Conservation (phyloP, 768 basidiomycete species). For the Aureoboletus auriporus region DNA sequence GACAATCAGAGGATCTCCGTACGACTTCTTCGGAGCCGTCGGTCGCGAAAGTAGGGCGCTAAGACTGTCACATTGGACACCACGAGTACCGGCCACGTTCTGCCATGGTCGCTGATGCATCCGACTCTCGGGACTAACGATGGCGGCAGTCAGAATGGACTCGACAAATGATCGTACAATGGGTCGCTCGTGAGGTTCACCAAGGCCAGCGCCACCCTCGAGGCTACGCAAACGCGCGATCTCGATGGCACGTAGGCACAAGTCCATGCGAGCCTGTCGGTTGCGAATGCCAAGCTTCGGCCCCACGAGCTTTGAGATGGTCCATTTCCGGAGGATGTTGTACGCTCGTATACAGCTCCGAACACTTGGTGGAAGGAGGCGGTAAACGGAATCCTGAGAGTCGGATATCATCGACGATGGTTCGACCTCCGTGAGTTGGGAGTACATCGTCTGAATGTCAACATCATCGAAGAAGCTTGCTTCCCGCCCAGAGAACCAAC, state of each 20-base stretch:
- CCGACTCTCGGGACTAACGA: slow-evolving; percentile 78
- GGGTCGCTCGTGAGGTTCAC: slow-evolving; percentile 49
- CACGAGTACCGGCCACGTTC: slow-evolving; percentile 59
- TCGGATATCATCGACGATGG: slow-evolving; percentile 72
- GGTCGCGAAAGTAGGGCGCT: slow-evolving; percentile 52
- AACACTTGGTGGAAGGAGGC: slow-evolving; percentile 69
- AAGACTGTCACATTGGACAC: slow-evolving; percentile 60
- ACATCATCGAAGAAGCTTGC: slow-evolving; percentile 49
- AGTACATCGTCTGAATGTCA: slow-evolving; percentile 79
- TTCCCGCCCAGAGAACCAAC: slow-evolving; percentile 71
- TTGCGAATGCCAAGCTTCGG: slow-evolving; percentile 58
- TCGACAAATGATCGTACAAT: slow-evolving; percentile 80
- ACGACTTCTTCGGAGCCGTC: slow-evolving; percentile 38
- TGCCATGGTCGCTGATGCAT: slow-evolving; percentile 77
- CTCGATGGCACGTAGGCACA: slow-evolving; percentile 68
- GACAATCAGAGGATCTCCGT: slow-evolving; percentile 54
- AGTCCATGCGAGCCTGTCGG: slow-evolving; percentile 71
- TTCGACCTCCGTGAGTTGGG: slow-evolving; percentile 67
- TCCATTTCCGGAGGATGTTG: slow-evolving; percentile 74
- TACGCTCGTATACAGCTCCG: slow-evolving; percentile 77
- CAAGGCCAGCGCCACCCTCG: slow-evolving; percentile 33
- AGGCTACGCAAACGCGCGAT: slow-evolving; percentile 61
- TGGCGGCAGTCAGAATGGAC: slow-evolving; percentile 67
- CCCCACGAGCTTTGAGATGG: slow-evolving; percentile 63
- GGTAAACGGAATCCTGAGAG: slow-evolving; percentile 66